Evolutionary conservation across 176 grass and related monocot genomes (phyloP).

Genomic region (Oryza longistaminata): DNA sequence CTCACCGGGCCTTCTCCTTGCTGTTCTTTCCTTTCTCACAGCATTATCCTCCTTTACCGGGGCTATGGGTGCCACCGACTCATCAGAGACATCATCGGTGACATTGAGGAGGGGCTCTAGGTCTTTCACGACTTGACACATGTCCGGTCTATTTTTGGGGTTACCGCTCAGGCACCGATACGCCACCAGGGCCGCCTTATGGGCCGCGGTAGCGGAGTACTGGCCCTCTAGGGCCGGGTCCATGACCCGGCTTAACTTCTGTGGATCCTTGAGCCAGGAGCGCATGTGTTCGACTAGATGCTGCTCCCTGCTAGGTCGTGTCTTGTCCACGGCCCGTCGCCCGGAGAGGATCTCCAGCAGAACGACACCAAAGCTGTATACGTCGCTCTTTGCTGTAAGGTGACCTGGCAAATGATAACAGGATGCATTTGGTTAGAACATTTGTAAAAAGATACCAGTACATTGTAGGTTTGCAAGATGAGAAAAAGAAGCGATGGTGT

Average conservation of each 20-base stretch:
- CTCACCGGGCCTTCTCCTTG: not conserved
- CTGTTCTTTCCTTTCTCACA: not conserved
- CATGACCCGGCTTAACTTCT: slow-evolving; percentile 54
- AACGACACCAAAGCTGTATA: slow-evolving; percentile 85
- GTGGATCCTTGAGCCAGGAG: slow-evolving; percentile 57
- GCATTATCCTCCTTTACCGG: not conserved
- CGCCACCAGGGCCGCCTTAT: slow-evolving; percentile 60
- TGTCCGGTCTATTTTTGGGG: slow-evolving; percentile 69
- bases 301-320: slow-evolving; percentile 50
- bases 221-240: slow-evolving; percentile 49
- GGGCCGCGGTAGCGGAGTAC: slow-evolving; percentile 45
- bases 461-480: too few relatives aligned
- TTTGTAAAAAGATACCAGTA: too few relatives aligned
- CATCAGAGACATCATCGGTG: slow-evolving; percentile 28
- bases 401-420: slow-evolving; percentile 44
- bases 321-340: slow-evolving; percentile 67
- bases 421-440: too few relatives aligned
- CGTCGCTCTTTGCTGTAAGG: slow-evolving; percentile 78
- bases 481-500: too few relatives aligned
- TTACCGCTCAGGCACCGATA: slow-evolving; percentile 65
- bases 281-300: slow-evolving; percentile 79
- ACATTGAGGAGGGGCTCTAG: slow-evolving; percentile 61
- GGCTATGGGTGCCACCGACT: not conserved
- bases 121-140: slow-evolving; percentile 61
- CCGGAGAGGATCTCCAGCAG: slow-evolving; percentile 66